Evolutionary conservation across 2,329 filamentous ascomycete species (phyloP).

Genomic region (Nemania sp.): DNA sequence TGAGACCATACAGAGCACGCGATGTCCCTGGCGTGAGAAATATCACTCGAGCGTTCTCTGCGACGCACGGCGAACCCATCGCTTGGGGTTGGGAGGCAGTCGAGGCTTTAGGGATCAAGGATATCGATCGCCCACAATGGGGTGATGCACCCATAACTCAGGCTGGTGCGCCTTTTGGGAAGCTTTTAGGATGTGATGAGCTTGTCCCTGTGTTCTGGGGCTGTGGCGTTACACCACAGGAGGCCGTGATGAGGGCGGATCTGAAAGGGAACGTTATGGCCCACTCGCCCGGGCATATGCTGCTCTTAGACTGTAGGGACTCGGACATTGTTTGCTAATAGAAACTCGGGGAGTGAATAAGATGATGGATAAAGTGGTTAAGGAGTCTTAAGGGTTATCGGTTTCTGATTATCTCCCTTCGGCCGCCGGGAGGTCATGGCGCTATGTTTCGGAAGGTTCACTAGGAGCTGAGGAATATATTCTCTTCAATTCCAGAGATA

Average conservation of each 20-base stretch:
- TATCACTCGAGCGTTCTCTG: conserved; percentile 58
- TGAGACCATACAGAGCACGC: conserved; percentile 59
- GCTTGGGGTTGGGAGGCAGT: conserved; percentile 67
- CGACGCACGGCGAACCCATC: conserved; percentile 67
- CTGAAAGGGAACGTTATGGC: conserved; percentile 62
- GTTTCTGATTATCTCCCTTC: background rate
- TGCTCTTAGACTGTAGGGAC: conserved; percentile 58
- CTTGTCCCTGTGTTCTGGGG: conserved; percentile 65
- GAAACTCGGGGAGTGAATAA: no score
- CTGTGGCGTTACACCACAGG: conserved; percentile 69
- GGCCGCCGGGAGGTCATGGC: background rate
- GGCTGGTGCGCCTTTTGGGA: conserved; percentile 46
- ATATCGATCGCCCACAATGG: conserved; percentile 60
- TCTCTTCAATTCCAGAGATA: no score
- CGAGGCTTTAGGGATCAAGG: conserved; percentile 55
- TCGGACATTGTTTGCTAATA: conserved; percentile 40
- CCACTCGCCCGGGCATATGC: conserved; percentile 66
- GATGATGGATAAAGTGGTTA: background rate
- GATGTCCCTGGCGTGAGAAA: conserved; percentile 58
- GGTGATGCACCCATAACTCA: conserved; percentile 53
- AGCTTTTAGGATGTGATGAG: conserved; percentile 42
- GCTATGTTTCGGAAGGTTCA: no score
- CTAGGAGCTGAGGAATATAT: no score
- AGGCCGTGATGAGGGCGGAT: conserved; percentile 61
- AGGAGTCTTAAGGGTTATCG: background rate